Conservation (phyloP, 2,329 filamentous ascomycete genomes). For the Akanthomyces dipterigenus region DNA sequence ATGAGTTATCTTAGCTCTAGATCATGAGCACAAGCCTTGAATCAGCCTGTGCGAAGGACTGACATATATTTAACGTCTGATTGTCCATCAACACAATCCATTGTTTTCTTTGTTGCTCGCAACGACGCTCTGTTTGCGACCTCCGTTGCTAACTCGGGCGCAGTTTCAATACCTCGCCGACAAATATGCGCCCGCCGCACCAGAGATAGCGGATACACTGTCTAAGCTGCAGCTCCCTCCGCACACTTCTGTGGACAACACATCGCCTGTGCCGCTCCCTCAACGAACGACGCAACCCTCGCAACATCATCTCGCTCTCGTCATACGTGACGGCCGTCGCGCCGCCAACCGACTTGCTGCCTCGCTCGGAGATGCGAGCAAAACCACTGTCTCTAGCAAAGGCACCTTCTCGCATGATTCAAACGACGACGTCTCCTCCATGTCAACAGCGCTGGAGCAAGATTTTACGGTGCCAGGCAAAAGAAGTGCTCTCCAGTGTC, state of each 20-base stretch:
- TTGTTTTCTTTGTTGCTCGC: constrained; percentile 8
- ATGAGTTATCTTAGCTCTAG: constrained; percentile 67
- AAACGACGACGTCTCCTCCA: constrained; percentile 43
- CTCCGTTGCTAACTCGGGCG: background rate
- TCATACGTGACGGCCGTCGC: constrained; percentile 58
- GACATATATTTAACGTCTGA: constrained; percentile 42
- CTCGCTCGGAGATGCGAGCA: constrained; percentile 42
- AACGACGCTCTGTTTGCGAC: background rate
- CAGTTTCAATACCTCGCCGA: constrained; percentile 60
- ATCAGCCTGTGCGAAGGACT: constrained; percentile 47
- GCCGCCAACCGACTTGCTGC: constrained; percentile 46
- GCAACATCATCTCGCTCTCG: constrained; percentile 51
- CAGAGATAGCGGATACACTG: constrained; percentile 60
- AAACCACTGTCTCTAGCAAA: constrained; percentile 44
- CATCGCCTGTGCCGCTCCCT: constrained; percentile 47
- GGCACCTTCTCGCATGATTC: constrained; percentile 39
- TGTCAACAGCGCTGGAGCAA: constrained; percentile 67
- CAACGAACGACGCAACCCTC: constrained; percentile 34
- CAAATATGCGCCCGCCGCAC: constrained; percentile 58
- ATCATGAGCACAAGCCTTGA: constrained; percentile 60
- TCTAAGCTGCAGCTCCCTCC: constrained; percentile 60
- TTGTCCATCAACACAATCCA: constrained; percentile 15
- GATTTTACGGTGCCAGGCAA: constrained; percentile 86
- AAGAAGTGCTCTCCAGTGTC: constrained; percentile 72
- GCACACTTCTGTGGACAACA: constrained; percentile 41